These are phyloP conservation scores for Microdochium trichocladiopsis DNA, from an alignment of 2,329 filamentous ascomycete species.

Conservation along the genomic window DNA sequence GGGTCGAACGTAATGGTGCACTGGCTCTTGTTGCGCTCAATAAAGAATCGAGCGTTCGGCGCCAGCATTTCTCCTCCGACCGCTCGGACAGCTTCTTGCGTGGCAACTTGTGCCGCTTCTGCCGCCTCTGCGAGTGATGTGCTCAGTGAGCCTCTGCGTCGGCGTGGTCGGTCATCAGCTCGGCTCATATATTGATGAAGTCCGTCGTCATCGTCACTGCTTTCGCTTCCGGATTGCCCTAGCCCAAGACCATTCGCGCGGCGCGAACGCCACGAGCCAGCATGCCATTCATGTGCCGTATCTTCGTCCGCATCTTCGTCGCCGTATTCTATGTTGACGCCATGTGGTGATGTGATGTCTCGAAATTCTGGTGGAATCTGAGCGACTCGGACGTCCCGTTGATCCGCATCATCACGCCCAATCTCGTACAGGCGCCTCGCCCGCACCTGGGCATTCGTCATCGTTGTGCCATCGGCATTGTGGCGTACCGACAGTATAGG, in stretches of 20 bases:
- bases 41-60: constrained; percentile 77
- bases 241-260: constrained; percentile 45
- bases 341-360: constrained; percentile 35
- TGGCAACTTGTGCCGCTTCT: constrained; percentile 43
- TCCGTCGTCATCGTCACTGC: constrained; percentile 28
- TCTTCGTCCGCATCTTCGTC: constrained; percentile 46
- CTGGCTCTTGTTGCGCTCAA: constrained; percentile 73
- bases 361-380: constrained; percentile 50
- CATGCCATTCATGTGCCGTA: neutral
- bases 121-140: constrained; percentile 29
- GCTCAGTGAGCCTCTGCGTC: constrained; percentile 13
- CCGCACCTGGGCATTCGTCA: constrained; percentile 34
- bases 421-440: constrained; percentile 37
- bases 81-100: constrained; percentile 48
- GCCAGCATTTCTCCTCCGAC: constrained; percentile 56
- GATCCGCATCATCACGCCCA: constrained; percentile 32
- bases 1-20: constrained; percentile 84
- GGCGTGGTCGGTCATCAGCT: constrained; percentile 12
- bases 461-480: constrained; percentile 42
- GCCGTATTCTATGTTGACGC: constrained; percentile 53
- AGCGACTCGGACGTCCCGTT: constrained; percentile 35
- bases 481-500: constrained; percentile 45
- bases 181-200: constrained; percentile 14
- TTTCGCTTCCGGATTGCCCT: constrained; percentile 46
- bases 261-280: constrained; percentile 21